Conservation (phyloP, 306 rosid genomes). For the Oemleria cerasiformis region DNA sequence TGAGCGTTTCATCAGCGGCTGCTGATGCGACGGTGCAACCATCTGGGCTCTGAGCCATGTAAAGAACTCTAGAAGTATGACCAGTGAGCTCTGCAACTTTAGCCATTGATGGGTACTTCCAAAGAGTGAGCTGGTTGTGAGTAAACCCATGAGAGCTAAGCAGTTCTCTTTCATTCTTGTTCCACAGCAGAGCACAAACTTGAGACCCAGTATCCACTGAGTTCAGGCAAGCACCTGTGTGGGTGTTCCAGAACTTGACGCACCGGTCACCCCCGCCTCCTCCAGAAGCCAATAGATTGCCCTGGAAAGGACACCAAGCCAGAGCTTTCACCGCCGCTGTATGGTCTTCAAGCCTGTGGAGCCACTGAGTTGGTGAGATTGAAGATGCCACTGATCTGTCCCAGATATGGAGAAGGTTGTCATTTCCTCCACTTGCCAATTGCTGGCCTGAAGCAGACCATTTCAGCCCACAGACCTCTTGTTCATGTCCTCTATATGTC, state of each 20-base stretch:
- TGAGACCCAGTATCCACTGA: conserved; percentile 72
- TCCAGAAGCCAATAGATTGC: conserved; percentile 60
- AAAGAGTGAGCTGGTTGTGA: conserved; percentile 72
- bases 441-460: conserved; percentile 79
- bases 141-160: conserved; percentile 85
- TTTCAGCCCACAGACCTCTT: conserved; percentile 75
- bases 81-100: conserved; percentile 76
- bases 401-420: conserved; percentile 71
- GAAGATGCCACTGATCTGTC: conserved; percentile 59
- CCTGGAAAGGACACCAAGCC: conserved; percentile 87
- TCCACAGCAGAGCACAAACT: conserved; percentile 74
- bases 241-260: conserved; percentile 80
- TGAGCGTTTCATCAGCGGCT: conserved; percentile 44
- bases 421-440: conserved; percentile 78
- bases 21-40: conserved; percentile 55
- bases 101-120: conserved; percentile 89
- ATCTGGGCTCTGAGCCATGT: conserved; percentile 60
- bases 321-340: conserved; percentile 77
- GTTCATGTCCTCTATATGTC: conserved; percentile 67
- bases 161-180: conserved; percentile 80
- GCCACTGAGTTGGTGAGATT: conserved; percentile 60
- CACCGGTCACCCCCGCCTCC: conserved; percentile 70
- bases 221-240: conserved; percentile 77
- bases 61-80: conserved; percentile 78
- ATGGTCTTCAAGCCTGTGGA: conserved; percentile 70